Conservation (phyloP, 73 alveolate species). For the Diophrys appendiculata region DNA sequence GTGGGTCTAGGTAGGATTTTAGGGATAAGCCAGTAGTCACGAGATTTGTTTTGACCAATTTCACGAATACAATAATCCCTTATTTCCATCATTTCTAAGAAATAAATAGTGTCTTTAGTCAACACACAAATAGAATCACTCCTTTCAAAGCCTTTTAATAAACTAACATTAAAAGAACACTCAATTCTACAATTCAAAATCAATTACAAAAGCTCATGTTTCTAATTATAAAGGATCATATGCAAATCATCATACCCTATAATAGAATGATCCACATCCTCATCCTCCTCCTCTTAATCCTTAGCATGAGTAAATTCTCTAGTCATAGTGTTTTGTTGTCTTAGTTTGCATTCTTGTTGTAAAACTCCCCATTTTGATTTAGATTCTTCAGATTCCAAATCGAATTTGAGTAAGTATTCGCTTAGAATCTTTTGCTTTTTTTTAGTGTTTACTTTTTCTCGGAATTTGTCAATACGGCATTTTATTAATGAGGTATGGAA, state of each 20-base stretch:
- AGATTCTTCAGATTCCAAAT: background rate
- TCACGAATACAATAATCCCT: background rate
- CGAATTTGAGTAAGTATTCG: background rate
- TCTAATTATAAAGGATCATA: background rate
- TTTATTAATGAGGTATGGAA: background rate
- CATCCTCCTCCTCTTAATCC: background rate
- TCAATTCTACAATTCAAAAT: background rate
- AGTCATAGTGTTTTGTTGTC: background rate
- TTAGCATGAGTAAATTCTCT: background rate
- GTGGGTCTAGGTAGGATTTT: too few species aligned
- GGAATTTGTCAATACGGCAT: background rate
- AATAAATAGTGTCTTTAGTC: background rate
- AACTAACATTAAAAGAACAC: background rate
- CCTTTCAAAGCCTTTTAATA: background rate
- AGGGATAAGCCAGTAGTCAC: constrained; percentile 12
- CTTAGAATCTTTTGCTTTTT: background rate
- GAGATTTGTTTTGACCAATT: background rate
- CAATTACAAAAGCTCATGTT: background rate
- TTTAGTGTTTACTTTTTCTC: background rate
- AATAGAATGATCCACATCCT: background rate
- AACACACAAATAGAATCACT: background rate
- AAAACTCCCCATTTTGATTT: background rate
- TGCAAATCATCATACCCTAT: background rate
- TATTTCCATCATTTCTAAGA: background rate
- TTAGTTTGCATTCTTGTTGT: background rate